Percentiles rank a stretch among this genome's conserved stretches.
Evolutionary conservation across 805 yeast species (phyloP).

Genomic region (Grigorovia transvaalensis): DNA sequence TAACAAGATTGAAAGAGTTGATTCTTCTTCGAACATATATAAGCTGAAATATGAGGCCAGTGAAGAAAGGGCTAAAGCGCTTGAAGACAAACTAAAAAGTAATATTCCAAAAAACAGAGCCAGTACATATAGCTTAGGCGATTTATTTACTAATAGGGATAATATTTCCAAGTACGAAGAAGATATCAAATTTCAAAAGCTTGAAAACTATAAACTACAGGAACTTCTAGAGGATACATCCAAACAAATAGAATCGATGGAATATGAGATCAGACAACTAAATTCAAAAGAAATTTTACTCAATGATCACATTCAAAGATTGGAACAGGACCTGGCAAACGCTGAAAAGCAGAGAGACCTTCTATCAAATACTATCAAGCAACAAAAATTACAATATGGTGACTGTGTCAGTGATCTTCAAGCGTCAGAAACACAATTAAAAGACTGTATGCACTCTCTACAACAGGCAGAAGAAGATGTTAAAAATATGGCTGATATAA

Average conservation of each 20-base stretch:
- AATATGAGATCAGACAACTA: constrained; percentile 34
- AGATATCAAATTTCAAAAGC: constrained; percentile 20
- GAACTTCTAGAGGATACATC: constrained; percentile 40
- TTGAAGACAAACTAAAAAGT: constrained; percentile 31
- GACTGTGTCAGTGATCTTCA: constrained; percentile 65
- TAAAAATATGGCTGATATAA: constrained; percentile 40
- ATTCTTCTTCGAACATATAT: constrained; percentile 29
- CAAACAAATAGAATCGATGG: constrained; percentile 34
- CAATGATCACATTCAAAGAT: constrained; percentile 33
- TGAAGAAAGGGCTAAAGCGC: constrained; percentile 33
- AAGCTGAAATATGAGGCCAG: constrained; percentile 39
- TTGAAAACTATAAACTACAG: constrained; percentile 36
- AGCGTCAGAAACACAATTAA: constrained; percentile 61
- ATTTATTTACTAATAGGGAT: constrained; percentile 21
- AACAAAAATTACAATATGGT: constrained; percentile 64
- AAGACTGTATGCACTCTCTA: constrained; percentile 40
- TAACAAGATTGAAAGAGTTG: constrained; percentile 19
- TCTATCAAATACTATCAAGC: constrained; percentile 41
- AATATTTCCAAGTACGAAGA: constrained; percentile 25
- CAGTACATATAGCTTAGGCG: constrained; percentile 18
- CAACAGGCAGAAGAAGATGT: constrained; percentile 43
- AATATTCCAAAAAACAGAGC: constrained; percentile 20
- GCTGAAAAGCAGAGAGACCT: constrained; percentile 47
- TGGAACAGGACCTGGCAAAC: constrained; percentile 49
- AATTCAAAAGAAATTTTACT: constrained; percentile 29